Evolutionary conservation across 208 protist genomes (phyloP), one percentile per base, ranked within the genome.

Genomic region (Leishmania amazonensis): DNA sequence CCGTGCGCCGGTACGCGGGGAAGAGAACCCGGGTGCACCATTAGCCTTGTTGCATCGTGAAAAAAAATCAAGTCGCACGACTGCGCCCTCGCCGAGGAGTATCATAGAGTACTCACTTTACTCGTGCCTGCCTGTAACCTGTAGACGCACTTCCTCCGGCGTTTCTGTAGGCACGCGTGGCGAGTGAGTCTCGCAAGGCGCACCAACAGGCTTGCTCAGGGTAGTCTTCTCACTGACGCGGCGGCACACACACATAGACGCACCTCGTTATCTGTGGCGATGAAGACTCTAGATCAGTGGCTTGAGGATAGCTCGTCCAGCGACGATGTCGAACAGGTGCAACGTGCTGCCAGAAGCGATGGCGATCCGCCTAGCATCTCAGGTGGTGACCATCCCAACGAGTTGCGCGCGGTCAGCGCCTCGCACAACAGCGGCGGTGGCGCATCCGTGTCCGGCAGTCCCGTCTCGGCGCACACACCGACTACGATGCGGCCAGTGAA

Each of bases 241-340:
- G 53, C 65, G 45, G 38, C 79, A 54, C 13, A 17, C 67, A 67
- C 42, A 7, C 67, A 51, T 35, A 51, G 11, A 11, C 21, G 11
- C 42, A 49, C 24, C 40, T 68, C 28, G 28, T 68, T 19, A 24
- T 42, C 75, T 24, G 13, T 57, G 57, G 57, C 31, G 3, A 95
- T 94, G 90, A 96, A 94, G 74, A 89, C 87, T 42, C 89, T 96
- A 21, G 87, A 91, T 74, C 88, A 96, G 35, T 96, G 89, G 89
- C 84, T 96, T 7, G 88, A 81, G 64, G 82, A 85, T 53, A 72
- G 60, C 54, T 80, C 75, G 21, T 78, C 91, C 42, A 85, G 86
- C 0, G 88, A 89, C 38, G 81, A 89, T 28, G 82, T 80, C 5
- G 81, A 72, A 0, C 51, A 64, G 53, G 72, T 38, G 49, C 67